Conservation (phyloP, 768 basidiomycete genomes). For the Paxillus involutus region DNA sequence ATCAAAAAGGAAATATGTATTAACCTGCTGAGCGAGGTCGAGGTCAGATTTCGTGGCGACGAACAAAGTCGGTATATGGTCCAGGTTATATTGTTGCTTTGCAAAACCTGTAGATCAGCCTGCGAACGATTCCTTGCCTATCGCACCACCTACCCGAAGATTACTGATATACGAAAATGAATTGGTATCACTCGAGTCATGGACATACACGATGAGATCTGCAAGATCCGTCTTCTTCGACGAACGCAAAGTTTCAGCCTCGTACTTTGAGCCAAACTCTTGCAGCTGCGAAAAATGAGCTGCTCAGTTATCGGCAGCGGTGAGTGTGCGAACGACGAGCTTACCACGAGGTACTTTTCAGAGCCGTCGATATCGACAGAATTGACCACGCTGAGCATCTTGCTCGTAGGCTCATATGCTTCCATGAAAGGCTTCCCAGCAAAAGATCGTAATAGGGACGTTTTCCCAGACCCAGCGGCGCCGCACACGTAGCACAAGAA, state of each 20-base stretch:
- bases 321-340: conserved; percentile 45
- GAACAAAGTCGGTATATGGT: conserved; percentile 93
- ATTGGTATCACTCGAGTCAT: conserved; percentile 98
- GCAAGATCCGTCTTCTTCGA: conserved; percentile 89
- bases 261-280: conserved; percentile 96
- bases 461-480: conserved; percentile 95
- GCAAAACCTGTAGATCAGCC: conserved; percentile 17
- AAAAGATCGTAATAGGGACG: conserved; percentile 80
- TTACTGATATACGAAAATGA: conserved; percentile 99
- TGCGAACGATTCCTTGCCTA: neutral
- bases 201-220: conserved; percentile 93
- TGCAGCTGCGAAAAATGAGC: conserved; percentile 62
- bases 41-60: conserved; percentile 99
- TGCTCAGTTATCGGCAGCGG: neutral
- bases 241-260: conserved; percentile 85
- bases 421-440: conserved; percentile 77
- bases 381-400: conserved; percentile 90
- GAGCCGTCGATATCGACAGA: conserved; percentile 91
- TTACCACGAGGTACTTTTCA: conserved; percentile 94
- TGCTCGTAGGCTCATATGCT: conserved; percentile 85
- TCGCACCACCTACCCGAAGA: conserved; percentile 63
- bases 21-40: conserved; percentile 91
- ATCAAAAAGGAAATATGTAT: conserved; percentile 8
- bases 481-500: conserved; percentile 94
- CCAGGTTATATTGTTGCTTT: conserved; percentile 95